phyloP scores from a whole-genome alignment of 2,329 filamentous ascomycete species.

The Davidsoniella eucalypti region DNA sequence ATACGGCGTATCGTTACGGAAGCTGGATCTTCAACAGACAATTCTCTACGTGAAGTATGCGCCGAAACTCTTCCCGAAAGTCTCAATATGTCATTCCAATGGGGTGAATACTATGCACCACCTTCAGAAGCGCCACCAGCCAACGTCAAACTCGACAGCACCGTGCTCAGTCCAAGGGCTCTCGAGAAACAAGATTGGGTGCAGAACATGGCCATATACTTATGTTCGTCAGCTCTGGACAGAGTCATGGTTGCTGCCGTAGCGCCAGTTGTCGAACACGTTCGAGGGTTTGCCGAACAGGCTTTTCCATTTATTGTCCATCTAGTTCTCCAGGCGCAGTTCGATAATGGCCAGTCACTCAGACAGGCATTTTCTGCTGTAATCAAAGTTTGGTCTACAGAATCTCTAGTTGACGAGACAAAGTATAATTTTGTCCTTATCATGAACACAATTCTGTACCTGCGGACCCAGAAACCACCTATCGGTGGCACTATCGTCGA shows the following conservation, averaged over 20 bases:
- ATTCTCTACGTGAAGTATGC: slow-evolving; percentile 32
- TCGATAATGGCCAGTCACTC: slow-evolving; percentile 40
- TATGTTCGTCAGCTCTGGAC: slow-evolving; percentile 8
- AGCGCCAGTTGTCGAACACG: slow-evolving; percentile 44
- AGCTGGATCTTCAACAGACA: slow-evolving; percentile 30
- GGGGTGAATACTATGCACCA: slow-evolving; percentile 38
- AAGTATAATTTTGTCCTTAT: slow-evolving; percentile 67
- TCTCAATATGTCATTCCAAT: slow-evolving; percentile 37
- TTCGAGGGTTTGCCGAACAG: slow-evolving; percentile 54
- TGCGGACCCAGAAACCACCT: slow-evolving; percentile 64
- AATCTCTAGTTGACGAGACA: slow-evolving; percentile 61
- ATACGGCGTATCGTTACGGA: slow-evolving; percentile 40
- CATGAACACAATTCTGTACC: slow-evolving; percentile 66
- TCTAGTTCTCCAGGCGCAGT: slow-evolving; percentile 54
- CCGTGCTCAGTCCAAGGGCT: slow-evolving; percentile 21
- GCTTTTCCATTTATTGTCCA: slow-evolving; percentile 77
- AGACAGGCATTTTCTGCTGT: slow-evolving; percentile 49
- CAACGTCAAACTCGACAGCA: slow-evolving; percentile 10
- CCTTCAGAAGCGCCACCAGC: slow-evolving; percentile 29
- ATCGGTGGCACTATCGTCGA: slow-evolving; percentile 66
- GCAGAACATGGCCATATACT: slow-evolving; percentile 31
- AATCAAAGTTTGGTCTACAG: slow-evolving; percentile 48
- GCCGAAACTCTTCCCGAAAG: slow-evolving; percentile 34
- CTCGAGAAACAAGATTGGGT: slow-evolving; percentile 42
- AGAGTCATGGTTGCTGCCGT: slow-evolving; percentile 51